Percentiles rank a stretch among this genome's conserved stretches.
These are phyloP conservation scores for Wickerhamomyces sp. DNA, from an alignment of 1,139 yeast species.

Conservation along the genomic window DNA sequence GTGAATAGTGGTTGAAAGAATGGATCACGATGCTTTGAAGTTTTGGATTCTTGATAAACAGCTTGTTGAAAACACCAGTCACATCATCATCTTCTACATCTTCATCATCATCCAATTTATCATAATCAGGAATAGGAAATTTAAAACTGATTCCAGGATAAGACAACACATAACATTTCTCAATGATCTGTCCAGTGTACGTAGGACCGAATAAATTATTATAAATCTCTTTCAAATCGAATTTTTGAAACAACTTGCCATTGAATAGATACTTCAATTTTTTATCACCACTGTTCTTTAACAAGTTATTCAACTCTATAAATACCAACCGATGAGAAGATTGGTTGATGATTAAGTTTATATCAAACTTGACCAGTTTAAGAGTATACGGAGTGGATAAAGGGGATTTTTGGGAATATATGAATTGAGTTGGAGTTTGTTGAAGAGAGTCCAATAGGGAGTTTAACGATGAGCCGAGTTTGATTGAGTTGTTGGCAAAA, in stretches of 20 bases:
- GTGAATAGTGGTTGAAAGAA: slow-evolving; percentile 6
- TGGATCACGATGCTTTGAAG: slow-evolving; percentile 12
- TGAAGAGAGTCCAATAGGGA: not conserved
- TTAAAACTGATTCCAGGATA: slow-evolving; percentile 52
- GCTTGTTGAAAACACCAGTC: slow-evolving; percentile 2
- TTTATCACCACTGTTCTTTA: not conserved
- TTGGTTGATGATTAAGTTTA: slow-evolving; percentile 37
- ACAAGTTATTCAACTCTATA: slow-evolving; percentile 38
- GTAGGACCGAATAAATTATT: slow-evolving; percentile 61
- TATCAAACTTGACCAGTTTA: slow-evolving; percentile 3
- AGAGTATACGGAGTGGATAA: slow-evolving; percentile 5
- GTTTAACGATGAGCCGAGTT: not conserved
- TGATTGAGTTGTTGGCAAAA: slow-evolving; percentile 1
- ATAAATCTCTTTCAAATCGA: slow-evolving; percentile 32
- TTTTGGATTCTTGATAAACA: slow-evolving; percentile 11
- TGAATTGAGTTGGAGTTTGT: not conserved
- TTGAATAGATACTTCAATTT: slow-evolving; percentile 14
- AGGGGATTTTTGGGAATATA: not conserved
- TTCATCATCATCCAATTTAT: not conserved
- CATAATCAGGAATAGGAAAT: slow-evolving; percentile 4
- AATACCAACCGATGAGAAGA: slow-evolving; percentile 37
- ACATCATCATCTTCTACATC: not conserved
- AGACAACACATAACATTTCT: slow-evolving; percentile 32
- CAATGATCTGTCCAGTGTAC: slow-evolving; percentile 39
- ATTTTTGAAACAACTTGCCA: slow-evolving; percentile 10